These are phyloP conservation scores for Pichia californica DNA, from an alignment of 805 yeast species.

Conservation along the genomic window DNA sequence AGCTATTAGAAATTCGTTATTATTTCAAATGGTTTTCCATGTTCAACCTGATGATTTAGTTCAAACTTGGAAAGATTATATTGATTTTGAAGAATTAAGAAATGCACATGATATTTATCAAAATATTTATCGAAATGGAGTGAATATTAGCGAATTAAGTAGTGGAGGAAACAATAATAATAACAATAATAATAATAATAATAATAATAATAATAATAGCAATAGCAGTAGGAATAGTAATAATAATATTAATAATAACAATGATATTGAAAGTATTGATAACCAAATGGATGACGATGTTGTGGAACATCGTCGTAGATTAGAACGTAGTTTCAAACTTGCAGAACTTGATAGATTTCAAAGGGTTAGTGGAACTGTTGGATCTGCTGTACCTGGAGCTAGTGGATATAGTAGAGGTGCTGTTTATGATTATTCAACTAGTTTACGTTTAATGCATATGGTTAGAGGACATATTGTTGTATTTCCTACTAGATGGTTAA, in stretches of 20 bases:
- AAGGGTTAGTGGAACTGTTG: constrained; percentile 11
- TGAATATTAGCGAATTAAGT: background rate
- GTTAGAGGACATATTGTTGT: constrained; percentile 82
- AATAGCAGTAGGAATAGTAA: constrained; percentile 9
- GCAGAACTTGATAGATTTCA: constrained; percentile 27
- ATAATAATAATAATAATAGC: background rate
- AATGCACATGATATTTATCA: constrained; percentile 44
- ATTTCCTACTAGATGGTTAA: constrained; percentile 91
- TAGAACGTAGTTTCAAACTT: constrained; percentile 20
- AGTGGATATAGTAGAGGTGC: constrained; percentile 8
- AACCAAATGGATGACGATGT: background rate
- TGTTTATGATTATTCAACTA: constrained; percentile 58
- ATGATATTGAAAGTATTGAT: background rate
- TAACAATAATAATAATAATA: background rate
- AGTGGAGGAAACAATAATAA: constrained; percentile 9
- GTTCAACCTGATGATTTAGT: constrained; percentile 94
- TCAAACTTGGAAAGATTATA: constrained; percentile 85
- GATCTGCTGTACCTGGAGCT: background rate
- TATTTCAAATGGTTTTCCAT: constrained; percentile 81
- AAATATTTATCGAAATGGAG: constrained; percentile 10
- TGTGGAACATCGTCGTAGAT: constrained; percentile 13
- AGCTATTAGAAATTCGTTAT: constrained; percentile 76
- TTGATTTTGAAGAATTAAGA: constrained; percentile 53
- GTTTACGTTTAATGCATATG: constrained; percentile 63
- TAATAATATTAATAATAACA: background rate